Evolutionary conservation across 2,329 filamentous ascomycete genomes (phyloP).

Genomic region (Diaporthe citri): DNA sequence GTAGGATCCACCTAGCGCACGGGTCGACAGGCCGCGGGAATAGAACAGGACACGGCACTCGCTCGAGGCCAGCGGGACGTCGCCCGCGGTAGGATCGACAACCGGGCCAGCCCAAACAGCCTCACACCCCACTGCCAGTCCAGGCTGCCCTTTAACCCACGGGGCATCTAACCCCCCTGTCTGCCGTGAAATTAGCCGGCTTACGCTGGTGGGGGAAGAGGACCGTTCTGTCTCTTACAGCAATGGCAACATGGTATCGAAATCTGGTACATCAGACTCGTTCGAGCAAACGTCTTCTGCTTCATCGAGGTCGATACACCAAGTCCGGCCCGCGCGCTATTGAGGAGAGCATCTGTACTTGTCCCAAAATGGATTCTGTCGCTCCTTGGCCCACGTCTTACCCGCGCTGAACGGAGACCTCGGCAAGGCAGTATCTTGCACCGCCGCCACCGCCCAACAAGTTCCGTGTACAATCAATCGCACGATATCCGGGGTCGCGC

Average conservation of each 20-base stretch:
- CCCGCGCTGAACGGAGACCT: conserved; percentile 23
- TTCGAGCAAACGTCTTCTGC: neutral
- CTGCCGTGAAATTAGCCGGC: conserved; percentile 6
- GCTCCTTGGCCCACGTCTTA: conserved; percentile 18
- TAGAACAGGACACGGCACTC: conserved; percentile 1
- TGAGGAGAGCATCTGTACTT: conserved; percentile 1
- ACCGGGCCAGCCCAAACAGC: neutral
- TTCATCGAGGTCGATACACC: conserved; percentile 2
- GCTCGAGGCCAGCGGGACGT: neutral
- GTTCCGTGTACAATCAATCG: conserved; percentile 12
- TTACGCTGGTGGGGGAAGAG: neutral
- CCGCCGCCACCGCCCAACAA: conserved; percentile 6
- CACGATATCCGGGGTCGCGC: conserved; percentile 29
- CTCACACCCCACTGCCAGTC: conserved; percentile 21
- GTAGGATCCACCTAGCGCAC: neutral
- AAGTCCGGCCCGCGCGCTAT: conserved; percentile 17
- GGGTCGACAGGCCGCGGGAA: neutral
- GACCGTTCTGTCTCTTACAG: neutral
- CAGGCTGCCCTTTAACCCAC: conserved; percentile 8
- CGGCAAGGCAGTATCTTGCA: conserved; percentile 15
- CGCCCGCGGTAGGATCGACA: conserved; percentile 21
- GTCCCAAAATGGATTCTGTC: conserved; percentile 12
- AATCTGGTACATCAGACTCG: neutral
- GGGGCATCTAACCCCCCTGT: neutral
- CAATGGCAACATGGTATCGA: neutral